phyloP scores from a whole-genome alignment of 148 eudicot species.

The Rhododendron griersonianum region DNA sequence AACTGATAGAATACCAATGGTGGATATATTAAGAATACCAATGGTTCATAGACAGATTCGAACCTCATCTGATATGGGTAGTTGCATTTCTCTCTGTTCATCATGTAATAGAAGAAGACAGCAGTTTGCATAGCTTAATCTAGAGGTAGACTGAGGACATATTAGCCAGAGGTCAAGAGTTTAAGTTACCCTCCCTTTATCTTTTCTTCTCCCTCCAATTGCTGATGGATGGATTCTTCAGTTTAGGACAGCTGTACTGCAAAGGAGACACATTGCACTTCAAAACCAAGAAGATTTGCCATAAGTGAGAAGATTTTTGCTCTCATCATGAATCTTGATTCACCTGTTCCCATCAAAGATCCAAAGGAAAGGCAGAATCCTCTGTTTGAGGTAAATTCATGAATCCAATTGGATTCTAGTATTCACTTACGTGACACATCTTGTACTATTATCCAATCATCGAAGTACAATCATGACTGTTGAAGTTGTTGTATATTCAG shows the following conservation, averaged over 20 bases:
- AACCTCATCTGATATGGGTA: not conserved
- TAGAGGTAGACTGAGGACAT: not conserved
- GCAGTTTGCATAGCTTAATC: not conserved
- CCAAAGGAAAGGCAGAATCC: conserved; percentile 25
- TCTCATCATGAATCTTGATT: conserved; percentile 36
- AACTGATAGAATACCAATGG: not conserved
- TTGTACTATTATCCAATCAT: not conserved
- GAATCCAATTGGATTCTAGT: not conserved
- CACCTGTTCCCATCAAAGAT: conserved; percentile 21
- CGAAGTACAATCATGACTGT: not conserved
- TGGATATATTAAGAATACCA: not conserved
- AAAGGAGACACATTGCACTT: not conserved
- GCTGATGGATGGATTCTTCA: conserved; percentile 1
- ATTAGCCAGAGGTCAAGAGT: not conserved
- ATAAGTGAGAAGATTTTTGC: conserved; percentile 2
- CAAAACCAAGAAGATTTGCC: not conserved
- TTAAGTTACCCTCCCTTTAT: not conserved
- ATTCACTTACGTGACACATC: not conserved
- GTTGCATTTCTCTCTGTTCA: not conserved
- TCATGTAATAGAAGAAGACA: not conserved
- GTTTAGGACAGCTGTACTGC: not conserved
- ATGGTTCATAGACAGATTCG: not conserved
- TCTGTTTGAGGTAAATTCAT: conserved; percentile 47
- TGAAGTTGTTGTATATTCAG: conserved; percentile 28
- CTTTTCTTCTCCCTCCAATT: not conserved